Percentiles rank a stretch among this genome's conserved stretches.
Conservation (phyloP, 805 yeast genomes). For the Ogataea dorogensis region DNA sequence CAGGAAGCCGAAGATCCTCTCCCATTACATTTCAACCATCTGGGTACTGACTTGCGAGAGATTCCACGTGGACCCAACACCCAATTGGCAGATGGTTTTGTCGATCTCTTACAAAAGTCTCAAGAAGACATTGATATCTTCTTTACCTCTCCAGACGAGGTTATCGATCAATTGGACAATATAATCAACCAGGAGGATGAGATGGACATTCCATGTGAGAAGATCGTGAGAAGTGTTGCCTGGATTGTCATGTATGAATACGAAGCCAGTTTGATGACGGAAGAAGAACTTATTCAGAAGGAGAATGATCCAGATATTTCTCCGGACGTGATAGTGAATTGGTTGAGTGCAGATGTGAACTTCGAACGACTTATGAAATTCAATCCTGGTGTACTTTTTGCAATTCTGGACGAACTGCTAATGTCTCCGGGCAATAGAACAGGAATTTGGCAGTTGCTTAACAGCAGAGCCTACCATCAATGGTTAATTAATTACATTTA, state of each 20-base stretch:
- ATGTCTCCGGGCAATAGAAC: slow-evolving; percentile 67
- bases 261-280: slow-evolving; percentile 25
- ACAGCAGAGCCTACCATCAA: slow-evolving; percentile 58
- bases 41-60: slow-evolving; percentile 73
- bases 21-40: slow-evolving; percentile 49
- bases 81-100: slow-evolving; percentile 31
- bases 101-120: slow-evolving; percentile 23
- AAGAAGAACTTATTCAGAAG: slow-evolving; percentile 16
- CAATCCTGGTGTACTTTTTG: slow-evolving; percentile 53
- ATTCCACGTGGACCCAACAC: slow-evolving; percentile 60
- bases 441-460: slow-evolving; percentile 63
- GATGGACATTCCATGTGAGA: slow-evolving; percentile 35
- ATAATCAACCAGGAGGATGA: slow-evolving; percentile 31
- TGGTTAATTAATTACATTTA: slow-evolving; percentile 60
- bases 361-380: slow-evolving; percentile 50
- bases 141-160: slow-evolving; percentile 28
- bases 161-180: slow-evolving; percentile 24
- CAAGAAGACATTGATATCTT: slow-evolving; percentile 23
- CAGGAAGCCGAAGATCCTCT: slow-evolving; percentile 16
- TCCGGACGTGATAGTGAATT: slow-evolving; percentile 51
- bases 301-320: slow-evolving; percentile 35
- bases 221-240: slow-evolving; percentile 48
- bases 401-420: slow-evolving; percentile 65
- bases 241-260: slow-evolving; percentile 42
- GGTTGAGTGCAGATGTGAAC: slow-evolving; percentile 41